Percentiles rank a stretch among this genome's conserved stretches.
Evolutionary conservation across 2,329 filamentous ascomycete genomes (phyloP).

Genomic region (Calonectria leucothoes): DNA sequence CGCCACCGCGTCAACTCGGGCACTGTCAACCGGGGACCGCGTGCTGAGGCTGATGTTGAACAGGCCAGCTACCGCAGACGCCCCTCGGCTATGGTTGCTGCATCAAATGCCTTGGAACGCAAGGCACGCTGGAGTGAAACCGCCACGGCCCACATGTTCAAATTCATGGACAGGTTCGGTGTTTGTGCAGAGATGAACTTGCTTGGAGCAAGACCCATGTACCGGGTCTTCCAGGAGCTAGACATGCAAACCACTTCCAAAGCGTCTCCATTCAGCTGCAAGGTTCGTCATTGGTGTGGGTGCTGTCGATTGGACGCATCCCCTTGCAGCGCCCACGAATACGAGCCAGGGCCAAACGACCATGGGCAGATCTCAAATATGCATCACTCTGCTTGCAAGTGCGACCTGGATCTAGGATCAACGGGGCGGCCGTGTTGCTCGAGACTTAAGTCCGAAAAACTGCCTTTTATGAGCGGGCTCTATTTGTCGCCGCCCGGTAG

Average conservation of each 20-base stretch:
- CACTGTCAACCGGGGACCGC: conserved; percentile 32
- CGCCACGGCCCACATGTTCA: conserved; percentile 32
- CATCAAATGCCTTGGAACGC: conserved; percentile 28
- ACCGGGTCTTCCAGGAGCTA: conserved; percentile 24
- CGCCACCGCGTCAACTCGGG: conserved; percentile 29
- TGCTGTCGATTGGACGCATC: conserved; percentile 26
- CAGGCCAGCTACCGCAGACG: conserved; percentile 23
- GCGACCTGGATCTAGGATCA: conserved; percentile 29
- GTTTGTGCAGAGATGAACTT: conserved; percentile 14
- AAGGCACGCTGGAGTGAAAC: conserved; percentile 39
- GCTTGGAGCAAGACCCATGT: conserved; percentile 17
- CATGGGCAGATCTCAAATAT: conserved; percentile 25
- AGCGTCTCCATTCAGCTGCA: conserved; percentile 34
- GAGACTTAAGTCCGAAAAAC: conserved; percentile 14
- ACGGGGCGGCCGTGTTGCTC: conserved; percentile 12
- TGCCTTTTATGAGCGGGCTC: conserved; percentile 11
- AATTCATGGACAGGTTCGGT: conserved; percentile 26
- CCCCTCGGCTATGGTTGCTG: conserved; percentile 42
- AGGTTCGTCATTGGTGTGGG: conserved; percentile 27
- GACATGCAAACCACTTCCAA: conserved; percentile 24
- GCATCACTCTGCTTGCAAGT: conserved; percentile 34
- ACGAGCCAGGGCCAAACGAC: conserved; percentile 31
- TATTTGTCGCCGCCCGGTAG: conserved; percentile 29
- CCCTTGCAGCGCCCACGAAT: conserved; percentile 28
- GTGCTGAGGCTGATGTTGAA: conserved; percentile 23